Conservation (phyloP, 345 rosid species). For the Streptanthus diversifolius region DNA sequence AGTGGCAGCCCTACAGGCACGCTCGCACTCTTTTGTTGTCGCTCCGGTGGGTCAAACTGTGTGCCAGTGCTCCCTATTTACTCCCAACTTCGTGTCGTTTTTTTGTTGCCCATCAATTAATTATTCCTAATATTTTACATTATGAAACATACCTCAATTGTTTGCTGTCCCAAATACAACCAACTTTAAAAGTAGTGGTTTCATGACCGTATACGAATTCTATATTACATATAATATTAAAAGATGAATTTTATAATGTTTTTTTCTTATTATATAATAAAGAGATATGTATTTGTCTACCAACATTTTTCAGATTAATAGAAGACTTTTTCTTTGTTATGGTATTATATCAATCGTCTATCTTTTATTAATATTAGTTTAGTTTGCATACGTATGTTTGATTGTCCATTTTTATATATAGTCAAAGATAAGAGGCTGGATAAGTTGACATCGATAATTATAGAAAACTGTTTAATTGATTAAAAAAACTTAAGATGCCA, state of each 20-base stretch:
- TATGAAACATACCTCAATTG: constrained; percentile 17
- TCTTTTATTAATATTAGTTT: background rate
- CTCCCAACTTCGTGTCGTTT: constrained; percentile 33
- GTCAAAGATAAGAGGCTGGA: background rate
- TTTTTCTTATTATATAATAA: background rate
- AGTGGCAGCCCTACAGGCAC: constrained; percentile 34
- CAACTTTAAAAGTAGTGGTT: background rate
- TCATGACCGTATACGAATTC: background rate
- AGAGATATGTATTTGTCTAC: background rate
- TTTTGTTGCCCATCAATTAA: background rate
- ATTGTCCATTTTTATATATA: background rate
- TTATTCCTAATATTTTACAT: background rate
- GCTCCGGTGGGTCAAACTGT: constrained; percentile 37
- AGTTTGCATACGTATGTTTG: background rate
- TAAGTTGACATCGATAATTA: background rate
- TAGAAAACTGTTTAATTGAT: background rate
- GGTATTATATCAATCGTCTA: background rate
- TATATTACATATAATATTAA: background rate
- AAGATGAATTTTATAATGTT: background rate
- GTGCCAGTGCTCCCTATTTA: constrained; percentile 28
- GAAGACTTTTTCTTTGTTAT: background rate
- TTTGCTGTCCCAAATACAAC: constrained; percentile 8
- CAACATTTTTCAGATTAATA: background rate
- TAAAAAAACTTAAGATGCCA: background rate
- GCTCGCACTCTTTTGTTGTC: constrained; percentile 32